A percentile compares a stretch with the other conserved stretches of the same genome.
Conservation (phyloP, 2,329 filamentous ascomycete species). For the Zymoseptoria pseudotritici region DNA sequence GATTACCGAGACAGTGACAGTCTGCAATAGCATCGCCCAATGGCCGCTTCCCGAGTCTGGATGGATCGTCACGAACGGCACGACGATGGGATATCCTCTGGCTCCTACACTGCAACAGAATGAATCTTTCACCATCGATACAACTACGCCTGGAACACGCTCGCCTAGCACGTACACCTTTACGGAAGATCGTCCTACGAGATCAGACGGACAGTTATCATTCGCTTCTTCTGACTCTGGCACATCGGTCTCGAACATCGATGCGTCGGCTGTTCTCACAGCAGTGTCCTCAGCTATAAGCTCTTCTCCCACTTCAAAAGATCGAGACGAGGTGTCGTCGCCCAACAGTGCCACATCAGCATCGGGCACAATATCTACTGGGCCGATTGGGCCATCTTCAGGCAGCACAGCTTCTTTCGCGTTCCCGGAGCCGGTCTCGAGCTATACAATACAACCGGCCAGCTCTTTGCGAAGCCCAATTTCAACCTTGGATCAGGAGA, state of each 20-base stretch:
- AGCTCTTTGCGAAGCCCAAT: background rate
- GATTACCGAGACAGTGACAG: background rate
- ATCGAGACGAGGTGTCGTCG: background rate
- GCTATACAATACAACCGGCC: background rate
- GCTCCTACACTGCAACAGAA: background rate
- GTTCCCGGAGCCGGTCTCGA: background rate
- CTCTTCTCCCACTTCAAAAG: background rate
- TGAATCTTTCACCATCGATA: background rate
- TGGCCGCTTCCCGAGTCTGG: background rate
- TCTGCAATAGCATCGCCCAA: background rate
- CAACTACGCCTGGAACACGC: background rate
- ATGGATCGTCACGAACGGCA: background rate
- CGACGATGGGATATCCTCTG: background rate
- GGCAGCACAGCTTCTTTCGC: background rate
- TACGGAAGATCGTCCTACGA: background rate
- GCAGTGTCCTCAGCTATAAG: background rate
- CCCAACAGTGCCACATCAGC: background rate
- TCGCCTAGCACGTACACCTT: background rate
- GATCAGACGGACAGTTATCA: background rate
- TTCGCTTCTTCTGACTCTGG: background rate
- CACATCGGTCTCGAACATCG: background rate
- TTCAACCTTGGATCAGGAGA: background rate
- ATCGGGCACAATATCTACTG: background rate
- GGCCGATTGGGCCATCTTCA: background rate
- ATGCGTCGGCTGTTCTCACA: background rate